phyloP scores from a whole-genome alignment of 192 early-diverging fungal species.

The Backusella australiensis region DNA sequence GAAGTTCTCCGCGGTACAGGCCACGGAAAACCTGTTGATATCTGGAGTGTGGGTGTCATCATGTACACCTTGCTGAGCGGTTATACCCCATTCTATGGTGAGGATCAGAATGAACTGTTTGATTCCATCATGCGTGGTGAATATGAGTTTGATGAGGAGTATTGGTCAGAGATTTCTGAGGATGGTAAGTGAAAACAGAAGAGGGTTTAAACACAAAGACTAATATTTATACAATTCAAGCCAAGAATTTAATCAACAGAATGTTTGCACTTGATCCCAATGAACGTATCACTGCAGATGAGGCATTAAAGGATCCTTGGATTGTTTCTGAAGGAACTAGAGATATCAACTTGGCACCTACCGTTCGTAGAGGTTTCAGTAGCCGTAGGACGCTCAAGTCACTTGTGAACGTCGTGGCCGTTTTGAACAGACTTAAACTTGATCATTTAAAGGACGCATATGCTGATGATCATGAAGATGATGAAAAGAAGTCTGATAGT shows the following conservation, averaged over 20 bases:
- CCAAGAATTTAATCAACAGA: slow-evolving; percentile 71
- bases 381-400: slow-evolving; percentile 10
- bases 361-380: slow-evolving; percentile 15
- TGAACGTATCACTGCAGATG: slow-evolving; percentile 70
- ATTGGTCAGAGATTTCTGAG: slow-evolving; percentile 78
- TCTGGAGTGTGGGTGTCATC: slow-evolving; percentile 78
- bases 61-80: slow-evolving; percentile 73
- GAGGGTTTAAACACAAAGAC: background rate
- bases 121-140: slow-evolving; percentile 59
- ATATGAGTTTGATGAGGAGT: slow-evolving; percentile 66
- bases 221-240: slow-evolving; percentile 24
- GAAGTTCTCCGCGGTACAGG: slow-evolving; percentile 64
- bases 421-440: background rate
- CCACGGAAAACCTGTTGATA: slow-evolving; percentile 65
- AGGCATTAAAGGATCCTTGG: slow-evolving; percentile 87
- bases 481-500: background rate
- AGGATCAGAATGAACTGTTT: slow-evolving; percentile 58
- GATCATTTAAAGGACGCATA: background rate
- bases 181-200: slow-evolving; percentile 25
- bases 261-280: slow-evolving; percentile 63
- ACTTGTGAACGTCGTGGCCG: background rate
- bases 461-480: background rate
- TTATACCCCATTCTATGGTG: slow-evolving; percentile 66
- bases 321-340: slow-evolving; percentile 48
- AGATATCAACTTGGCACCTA: background rate